phyloP scores from a whole-genome alignment of 208 protist species.

The Acanthamoeba culbertsoni region DNA sequence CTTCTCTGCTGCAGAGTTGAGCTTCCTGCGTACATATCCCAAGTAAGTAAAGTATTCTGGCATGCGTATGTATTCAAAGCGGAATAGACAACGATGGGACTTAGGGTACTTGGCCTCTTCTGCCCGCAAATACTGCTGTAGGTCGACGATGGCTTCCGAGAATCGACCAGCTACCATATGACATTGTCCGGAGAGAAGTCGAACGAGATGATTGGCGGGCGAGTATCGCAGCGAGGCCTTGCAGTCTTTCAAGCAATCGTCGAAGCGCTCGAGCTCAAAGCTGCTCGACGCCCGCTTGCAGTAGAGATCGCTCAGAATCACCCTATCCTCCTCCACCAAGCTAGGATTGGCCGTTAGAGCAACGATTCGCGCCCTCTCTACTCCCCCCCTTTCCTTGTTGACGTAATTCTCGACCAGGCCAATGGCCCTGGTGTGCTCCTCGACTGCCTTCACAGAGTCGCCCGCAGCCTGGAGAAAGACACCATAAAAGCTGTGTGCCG shows the following conservation, averaged over 20 bases:
- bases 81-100: too few relatives aligned
- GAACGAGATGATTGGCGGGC: background rate
- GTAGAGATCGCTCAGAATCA: background rate
- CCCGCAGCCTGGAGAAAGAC: background rate
- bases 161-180: background rate
- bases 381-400: too few relatives aligned
- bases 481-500: background rate
- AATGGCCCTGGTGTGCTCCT: background rate
- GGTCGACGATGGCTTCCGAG: background rate
- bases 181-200: background rate
- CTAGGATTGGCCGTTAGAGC: background rate
- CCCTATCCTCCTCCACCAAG: background rate
- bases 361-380: background rate
- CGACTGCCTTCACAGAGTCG: background rate
- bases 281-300: background rate
- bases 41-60: too few relatives aligned
- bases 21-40: too few relatives aligned
- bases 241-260: background rate
- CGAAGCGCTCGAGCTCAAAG: background rate
- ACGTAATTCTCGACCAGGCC: background rate
- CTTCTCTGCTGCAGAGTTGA: too few relatives aligned
- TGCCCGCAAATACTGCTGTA: background rate
- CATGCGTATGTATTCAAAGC: too few relatives aligned
- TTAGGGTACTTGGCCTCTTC: too few relatives aligned
- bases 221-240: background rate